Base-by-base conservation (phyloP, 2,329 filamentous ascomycete genomes). In the Cordyceps fumosorosea region DNA sequence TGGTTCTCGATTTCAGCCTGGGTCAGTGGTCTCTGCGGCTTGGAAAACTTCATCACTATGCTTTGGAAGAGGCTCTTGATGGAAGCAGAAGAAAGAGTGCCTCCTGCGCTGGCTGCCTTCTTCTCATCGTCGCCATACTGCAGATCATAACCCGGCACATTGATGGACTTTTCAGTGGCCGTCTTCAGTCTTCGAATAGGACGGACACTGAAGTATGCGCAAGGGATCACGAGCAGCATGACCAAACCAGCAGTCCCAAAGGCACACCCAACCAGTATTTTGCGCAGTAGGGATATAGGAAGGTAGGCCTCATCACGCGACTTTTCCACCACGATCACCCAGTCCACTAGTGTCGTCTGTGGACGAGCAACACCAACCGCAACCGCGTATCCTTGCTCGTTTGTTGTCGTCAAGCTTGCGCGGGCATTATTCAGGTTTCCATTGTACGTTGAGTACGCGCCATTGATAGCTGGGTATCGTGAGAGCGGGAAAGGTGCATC, bases 311-410 rank as follows among this genome's bases (percentile, higher is more conserved):
- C 92, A 24, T 73, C 72, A 65, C 85, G 85, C 2, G 85, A 79
- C 72, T 95, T 88, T 71, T 96, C 93, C 0, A 96, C 84, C 2
- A 96, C 69, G 3, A 97, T 77, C 5, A 90, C 86, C 93, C 93
- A 97, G 69, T 93, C 85, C 8, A 90, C 90, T 58, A 96, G 75
- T 0, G 76, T 71, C 5, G 82, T 90, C 59, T 84, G 80, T 0
- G 89, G 85, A 12, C 89, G 80, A 8, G 90, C 90, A 69, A 87
- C 93, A 24, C 92, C 93, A n/a, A 93, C 87, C 12, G 91, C 89
- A 1, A 97, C 90, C 4, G 75, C 71, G 11, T 81, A 73, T 0
- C 82, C 83, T 65, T 91, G 80, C 68, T 96, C 91, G 67, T 96
- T 96, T 10, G 72, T 79, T 0, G 90, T 89, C 12, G 84, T 84